Base-by-base conservation (phyloP, 148 eudicot species). In the Salicornia ramosissima region DNA sequence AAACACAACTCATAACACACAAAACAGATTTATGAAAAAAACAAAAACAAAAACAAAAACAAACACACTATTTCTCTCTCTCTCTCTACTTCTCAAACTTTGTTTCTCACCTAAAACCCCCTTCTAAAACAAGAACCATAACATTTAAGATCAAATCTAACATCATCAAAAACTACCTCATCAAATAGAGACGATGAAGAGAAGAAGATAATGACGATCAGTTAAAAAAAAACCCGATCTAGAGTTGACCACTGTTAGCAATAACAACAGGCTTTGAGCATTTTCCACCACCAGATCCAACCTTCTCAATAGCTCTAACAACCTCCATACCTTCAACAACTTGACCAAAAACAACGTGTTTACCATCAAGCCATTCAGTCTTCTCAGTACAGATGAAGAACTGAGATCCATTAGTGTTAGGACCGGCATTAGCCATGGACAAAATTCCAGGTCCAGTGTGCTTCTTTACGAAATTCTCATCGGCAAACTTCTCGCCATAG, bases 351-450 rank as follows among this genome's bases (percentile, higher is more conserved):
- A 86, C 90, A 43, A 62, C 63, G 70, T 86, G 90, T 64, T 86
- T 86, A 0, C 87, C 90, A 47, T 86, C 83, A 8, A 86, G 78
- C 90, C 90, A 86, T 70, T 73, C 79, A 2, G 90, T 83, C 75
- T 83, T 83, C 8, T 57, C 85, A 6, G 90, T 86, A 43, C 90
- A 86, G 65, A 86, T 80, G 71, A 86, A 86, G 55, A 86, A 86
- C 77, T 86, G 90, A 5, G 87, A 83, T 26, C 89, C 89, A 16
- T 86, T 86, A 11, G 89, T 86, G 58, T 70, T 72, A 1, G 86
- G 85, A 0, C 87, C 89, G 1, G 89, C 80, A 39, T 86, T 86
- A 0, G 90, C 90, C 90, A 86, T 86, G 19, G 90, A 86, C 0
- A 86, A 76, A 0, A 84, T 76, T 0, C 90, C 90, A 0, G 90